A percentile compares a stretch with the other conserved stretches of the same genome.
phyloP scores from a whole-genome alignment of 2,329 filamentous ascomycete genomes.

The Pestalotiopsis sp. region DNA sequence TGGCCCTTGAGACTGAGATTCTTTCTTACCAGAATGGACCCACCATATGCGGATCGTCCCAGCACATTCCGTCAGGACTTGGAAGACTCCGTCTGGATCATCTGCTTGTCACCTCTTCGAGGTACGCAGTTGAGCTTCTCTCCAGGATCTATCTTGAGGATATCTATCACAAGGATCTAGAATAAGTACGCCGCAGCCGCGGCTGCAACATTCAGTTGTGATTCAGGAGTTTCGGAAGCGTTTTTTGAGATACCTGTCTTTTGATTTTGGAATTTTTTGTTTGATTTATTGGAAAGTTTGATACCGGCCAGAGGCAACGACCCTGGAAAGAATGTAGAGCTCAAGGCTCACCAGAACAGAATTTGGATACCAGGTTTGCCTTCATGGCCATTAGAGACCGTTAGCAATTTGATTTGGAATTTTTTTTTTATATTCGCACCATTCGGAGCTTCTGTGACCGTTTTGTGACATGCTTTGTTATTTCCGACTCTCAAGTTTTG shows the following conservation, averaged over 20 bases:
- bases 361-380: background rate
- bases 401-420: background rate
- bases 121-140: background rate
- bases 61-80: background rate
- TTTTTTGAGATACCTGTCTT: background rate
- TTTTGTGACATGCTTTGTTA: background rate
- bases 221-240: background rate
- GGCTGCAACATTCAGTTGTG: background rate
- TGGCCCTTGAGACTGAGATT: background rate
- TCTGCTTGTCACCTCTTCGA: background rate
- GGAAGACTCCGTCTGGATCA: background rate
- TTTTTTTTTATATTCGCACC: background rate
- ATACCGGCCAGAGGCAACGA: background rate
- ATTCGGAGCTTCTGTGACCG: background rate
- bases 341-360: background rate
- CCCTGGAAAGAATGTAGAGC: background rate
- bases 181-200: constrained; percentile 8
- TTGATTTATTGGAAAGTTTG: background rate
- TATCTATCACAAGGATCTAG: constrained; percentile 1
- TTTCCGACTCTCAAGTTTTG: background rate
- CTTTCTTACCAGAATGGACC: constrained; percentile 2
- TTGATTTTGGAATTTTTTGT: background rate
- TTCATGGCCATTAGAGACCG: background rate
- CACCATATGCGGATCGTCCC: background rate
- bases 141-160: constrained; percentile 6